A percentile compares a stretch with the other conserved stretches of the same genome.
These are phyloP conservation scores for Podospora conica DNA, from an alignment of 495 filamentous ascomycete genomes.

Conservation along the genomic window DNA sequence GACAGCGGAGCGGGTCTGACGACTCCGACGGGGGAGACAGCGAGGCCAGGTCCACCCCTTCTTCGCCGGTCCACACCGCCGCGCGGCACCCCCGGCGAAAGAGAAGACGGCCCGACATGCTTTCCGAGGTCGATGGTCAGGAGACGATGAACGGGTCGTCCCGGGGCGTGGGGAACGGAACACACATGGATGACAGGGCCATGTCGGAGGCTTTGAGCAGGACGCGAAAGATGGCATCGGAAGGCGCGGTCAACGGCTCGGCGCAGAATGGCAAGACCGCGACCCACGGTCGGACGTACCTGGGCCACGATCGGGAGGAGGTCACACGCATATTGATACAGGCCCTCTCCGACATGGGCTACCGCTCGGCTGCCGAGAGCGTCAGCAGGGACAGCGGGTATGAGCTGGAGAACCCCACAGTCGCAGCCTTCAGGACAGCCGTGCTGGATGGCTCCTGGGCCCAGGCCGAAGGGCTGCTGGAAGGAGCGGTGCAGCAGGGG, in stretches of 20 bases:
- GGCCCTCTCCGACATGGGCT: constrained; percentile 80
- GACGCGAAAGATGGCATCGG: constrained; percentile 27
- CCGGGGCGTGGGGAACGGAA: constrained; percentile 35
- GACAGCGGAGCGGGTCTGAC: constrained; percentile 17
- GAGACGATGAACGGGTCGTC: constrained; percentile 32
- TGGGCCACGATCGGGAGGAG: constrained; percentile 87
- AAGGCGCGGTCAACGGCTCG: constrained; percentile 32
- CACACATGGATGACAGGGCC: constrained; percentile 20
- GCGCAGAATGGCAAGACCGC: constrained; percentile 28
- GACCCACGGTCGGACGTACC: constrained; percentile 35
- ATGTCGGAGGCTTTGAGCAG: constrained; percentile 34
- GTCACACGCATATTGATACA: constrained; percentile 91
- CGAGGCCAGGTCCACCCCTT: constrained; percentile 6
- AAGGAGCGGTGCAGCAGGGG: constrained; percentile 47
- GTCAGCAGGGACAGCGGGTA: constrained; percentile 80
- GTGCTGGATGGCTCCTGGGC: constrained; percentile 77
- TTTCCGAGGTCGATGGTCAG: constrained; percentile 27
- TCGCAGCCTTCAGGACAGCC: constrained; percentile 76
- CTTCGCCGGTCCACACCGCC: constrained; percentile 7
- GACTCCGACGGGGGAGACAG: constrained; percentile 19
- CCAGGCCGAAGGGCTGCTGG: constrained; percentile 75
- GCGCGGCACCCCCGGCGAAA: constrained; percentile 19
- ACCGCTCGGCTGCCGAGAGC: constrained; percentile 63
- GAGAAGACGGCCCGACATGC: constrained; percentile 25
- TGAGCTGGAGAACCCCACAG: constrained; percentile 76